Conservation (phyloP, 2,329 filamentous ascomycete genomes). For the Hypoxylon sp. region DNA sequence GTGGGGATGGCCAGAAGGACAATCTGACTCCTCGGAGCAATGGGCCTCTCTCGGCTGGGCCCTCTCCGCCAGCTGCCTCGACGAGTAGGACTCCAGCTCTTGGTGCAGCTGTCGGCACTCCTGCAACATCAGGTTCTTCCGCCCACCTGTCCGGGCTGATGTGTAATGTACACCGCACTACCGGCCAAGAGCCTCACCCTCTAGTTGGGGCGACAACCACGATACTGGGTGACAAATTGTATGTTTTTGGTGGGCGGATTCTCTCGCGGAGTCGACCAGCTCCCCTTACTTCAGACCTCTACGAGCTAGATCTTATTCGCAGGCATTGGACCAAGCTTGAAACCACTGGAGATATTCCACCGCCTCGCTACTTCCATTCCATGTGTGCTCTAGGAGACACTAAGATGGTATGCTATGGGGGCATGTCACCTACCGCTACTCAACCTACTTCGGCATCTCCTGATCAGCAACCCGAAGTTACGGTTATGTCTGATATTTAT, state of each 20-base stretch:
- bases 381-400: slow-evolving; percentile 94
- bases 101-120: slow-evolving; percentile 59
- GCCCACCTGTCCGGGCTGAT: slow-evolving; percentile 75
- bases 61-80: slow-evolving; percentile 67
- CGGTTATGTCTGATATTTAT: slow-evolving; percentile 98
- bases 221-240: slow-evolving; percentile 93
- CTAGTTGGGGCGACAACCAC: slow-evolving; percentile 96
- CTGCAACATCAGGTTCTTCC: slow-evolving; percentile 64
- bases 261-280: slow-evolving; percentile 85
- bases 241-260: slow-evolving; percentile 93
- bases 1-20: slow-evolving; percentile 63
- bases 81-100: slow-evolving; percentile 56
- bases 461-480: slow-evolving; percentile 85
- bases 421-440: slow-evolving; percentile 86
- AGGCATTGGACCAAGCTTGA: slow-evolving; percentile 95
- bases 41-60: slow-evolving; percentile 69
- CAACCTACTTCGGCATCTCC: slow-evolving; percentile 62
- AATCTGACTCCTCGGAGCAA: slow-evolving; percentile 67
- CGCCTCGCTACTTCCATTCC: slow-evolving; percentile 96
- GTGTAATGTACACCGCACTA: slow-evolving; percentile 86
- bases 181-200: slow-evolving; percentile 89
- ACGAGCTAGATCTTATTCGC: slow-evolving; percentile 91
- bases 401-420: slow-evolving; percentile 97
- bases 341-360: slow-evolving; percentile 85
- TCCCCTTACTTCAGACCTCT: slow-evolving; percentile 89